Evolutionary conservation across 345 rosid species (phyloP).

Genomic region (Litchi chinensis): DNA sequence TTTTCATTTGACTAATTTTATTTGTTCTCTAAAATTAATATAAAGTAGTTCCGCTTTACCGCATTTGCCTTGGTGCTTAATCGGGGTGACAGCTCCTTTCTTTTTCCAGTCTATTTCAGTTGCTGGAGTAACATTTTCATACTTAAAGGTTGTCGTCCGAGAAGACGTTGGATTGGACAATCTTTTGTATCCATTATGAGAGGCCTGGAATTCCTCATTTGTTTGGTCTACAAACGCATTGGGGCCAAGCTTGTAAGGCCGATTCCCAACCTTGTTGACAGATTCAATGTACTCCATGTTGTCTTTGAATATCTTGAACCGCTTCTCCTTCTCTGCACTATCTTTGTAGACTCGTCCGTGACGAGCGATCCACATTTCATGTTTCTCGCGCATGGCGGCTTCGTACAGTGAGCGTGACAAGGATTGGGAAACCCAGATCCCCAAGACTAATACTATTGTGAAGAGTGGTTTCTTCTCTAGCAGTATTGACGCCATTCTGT

Average conservation of each 20-base stretch:
- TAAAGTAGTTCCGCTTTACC: slow-evolving; percentile 18
- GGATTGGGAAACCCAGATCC: slow-evolving; percentile 24
- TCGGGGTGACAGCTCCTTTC: slow-evolving; percentile 33
- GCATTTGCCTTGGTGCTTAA: slow-evolving; percentile 40
- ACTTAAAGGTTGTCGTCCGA: slow-evolving; percentile 2
- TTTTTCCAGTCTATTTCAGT: slow-evolving; percentile 32
- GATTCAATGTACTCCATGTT: slow-evolving; percentile 38
- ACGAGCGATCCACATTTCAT: slow-evolving; percentile 39
- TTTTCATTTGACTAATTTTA: not conserved
- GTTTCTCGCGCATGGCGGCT: slow-evolving; percentile 18
- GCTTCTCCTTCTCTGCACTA: slow-evolving; percentile 30
- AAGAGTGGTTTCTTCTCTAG: not conserved
- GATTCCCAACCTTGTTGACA: slow-evolving; percentile 25
- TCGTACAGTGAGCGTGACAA: slow-evolving; percentile 19
- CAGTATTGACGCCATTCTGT: not conserved
- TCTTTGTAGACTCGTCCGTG: slow-evolving; percentile 22
- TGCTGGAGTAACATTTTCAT: slow-evolving; percentile 18
- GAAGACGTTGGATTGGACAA: not conserved
- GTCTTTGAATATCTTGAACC: slow-evolving; percentile 39
- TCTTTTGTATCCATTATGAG: slow-evolving; percentile 14
- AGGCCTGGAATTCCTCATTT: slow-evolving; percentile 14
- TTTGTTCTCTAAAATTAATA: not conserved
- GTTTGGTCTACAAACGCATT: slow-evolving; percentile 44
- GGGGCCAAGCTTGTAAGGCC: slow-evolving; percentile 33
- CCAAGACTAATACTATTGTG: slow-evolving; percentile 8